Percentiles rank a stretch among this genome's conserved stretches.
Conservation (phyloP, 2,329 filamentous ascomycete species). For the Pezicula rhizophila region DNA sequence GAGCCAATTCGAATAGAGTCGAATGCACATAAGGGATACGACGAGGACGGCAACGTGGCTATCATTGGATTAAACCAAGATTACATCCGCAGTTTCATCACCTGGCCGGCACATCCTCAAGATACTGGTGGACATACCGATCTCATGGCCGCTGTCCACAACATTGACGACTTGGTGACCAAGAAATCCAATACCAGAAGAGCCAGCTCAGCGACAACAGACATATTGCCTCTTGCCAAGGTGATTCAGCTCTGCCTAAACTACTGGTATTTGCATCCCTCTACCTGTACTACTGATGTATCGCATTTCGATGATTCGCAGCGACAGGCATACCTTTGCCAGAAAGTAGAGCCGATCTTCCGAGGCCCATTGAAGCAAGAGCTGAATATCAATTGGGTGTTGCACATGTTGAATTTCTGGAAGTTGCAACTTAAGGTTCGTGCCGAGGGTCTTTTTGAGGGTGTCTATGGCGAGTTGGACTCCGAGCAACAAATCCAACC, state of each 20-base stretch:
- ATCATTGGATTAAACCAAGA: background rate
- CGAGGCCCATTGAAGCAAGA: slow-evolving; percentile 24
- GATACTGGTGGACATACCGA: background rate
- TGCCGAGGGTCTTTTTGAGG: slow-evolving; percentile 27
- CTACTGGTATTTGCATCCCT: background rate
- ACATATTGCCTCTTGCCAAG: background rate
- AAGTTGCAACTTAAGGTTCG: slow-evolving; percentile 36
- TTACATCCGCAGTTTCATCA: background rate
- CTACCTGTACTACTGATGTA: too few relatives aligned
- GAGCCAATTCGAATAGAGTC: background rate
- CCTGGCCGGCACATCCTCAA: background rate
- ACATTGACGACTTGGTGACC: background rate
- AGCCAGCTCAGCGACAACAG: background rate
- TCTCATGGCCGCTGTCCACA: background rate
- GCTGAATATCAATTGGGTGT: slow-evolving; percentile 36
- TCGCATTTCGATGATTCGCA: slow-evolving; percentile 35
- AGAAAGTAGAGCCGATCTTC: slow-evolving; percentile 30
- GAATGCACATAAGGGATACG: background rate
- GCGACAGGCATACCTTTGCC: slow-evolving; percentile 32
- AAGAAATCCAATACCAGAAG: background rate
- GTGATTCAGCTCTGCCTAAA: background rate
- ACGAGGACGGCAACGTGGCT: background rate
- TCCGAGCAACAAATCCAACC: slow-evolving; percentile 30
- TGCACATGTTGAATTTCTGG: slow-evolving; percentile 44
- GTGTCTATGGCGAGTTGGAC: slow-evolving; percentile 28